These are phyloP conservation scores for Simplicillium sp. DNA, from an alignment of 2,329 filamentous ascomycete genomes.

Conservation along the genomic window DNA sequence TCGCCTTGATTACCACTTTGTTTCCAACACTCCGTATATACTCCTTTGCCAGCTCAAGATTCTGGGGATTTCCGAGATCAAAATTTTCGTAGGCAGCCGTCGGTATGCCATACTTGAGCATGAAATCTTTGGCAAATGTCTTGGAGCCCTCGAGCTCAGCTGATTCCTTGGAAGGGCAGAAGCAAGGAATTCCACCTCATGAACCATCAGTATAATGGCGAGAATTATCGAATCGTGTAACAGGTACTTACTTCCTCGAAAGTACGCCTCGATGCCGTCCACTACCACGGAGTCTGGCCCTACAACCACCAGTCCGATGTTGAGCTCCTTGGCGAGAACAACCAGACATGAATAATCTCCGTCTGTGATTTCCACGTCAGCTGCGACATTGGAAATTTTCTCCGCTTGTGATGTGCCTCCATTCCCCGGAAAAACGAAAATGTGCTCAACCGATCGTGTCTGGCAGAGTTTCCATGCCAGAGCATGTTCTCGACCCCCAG, in stretches of 20 bases:
- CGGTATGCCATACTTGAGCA: constrained; percentile 62
- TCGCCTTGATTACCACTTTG: constrained; percentile 64
- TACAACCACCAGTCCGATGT: constrained; percentile 60
- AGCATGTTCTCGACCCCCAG: constrained; percentile 67
- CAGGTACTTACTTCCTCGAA: constrained; percentile 34
- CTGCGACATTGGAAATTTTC: constrained; percentile 43
- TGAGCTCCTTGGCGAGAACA: constrained; percentile 47
- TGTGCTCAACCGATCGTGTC: constrained; percentile 51
- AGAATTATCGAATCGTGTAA: background rate
- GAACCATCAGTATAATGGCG: background rate
- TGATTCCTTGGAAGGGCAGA: constrained; percentile 59
- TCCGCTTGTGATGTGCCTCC: constrained; percentile 46
- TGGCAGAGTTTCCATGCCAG: constrained; percentile 66
- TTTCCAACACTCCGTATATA: constrained; percentile 53
- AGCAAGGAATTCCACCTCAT: constrained; percentile 47
- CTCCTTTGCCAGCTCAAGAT: constrained; percentile 36
- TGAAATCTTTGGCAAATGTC: constrained; percentile 71
- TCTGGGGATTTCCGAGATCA: constrained; percentile 13
- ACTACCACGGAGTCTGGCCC: constrained; percentile 69
- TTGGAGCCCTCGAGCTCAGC: constrained; percentile 68
- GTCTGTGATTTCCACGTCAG: constrained; percentile 35
- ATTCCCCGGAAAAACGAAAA: constrained; percentile 51
- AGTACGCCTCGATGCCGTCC: constrained; percentile 63
- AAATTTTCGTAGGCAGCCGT: constrained; percentile 68
- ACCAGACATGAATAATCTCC: constrained; percentile 56